Evolutionary conservation across 1,284 basidiomycete genomes (phyloP).

Genomic region (Tilletiopsis washingtonensis): DNA sequence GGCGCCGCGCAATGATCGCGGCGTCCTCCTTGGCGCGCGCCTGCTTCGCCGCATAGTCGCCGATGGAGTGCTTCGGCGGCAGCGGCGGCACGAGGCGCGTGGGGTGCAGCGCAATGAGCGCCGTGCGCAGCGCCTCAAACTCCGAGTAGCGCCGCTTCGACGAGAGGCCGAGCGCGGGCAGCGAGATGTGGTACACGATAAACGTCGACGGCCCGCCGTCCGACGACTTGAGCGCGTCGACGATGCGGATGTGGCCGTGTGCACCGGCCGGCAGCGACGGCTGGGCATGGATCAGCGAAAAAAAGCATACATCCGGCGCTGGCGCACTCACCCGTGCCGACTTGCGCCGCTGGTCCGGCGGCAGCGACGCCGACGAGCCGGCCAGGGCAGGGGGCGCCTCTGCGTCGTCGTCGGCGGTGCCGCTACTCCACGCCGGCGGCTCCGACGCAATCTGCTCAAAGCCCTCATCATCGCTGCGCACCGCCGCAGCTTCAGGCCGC

Average conservation of each 20-base stretch:
- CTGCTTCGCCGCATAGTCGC: conserved; percentile 50
- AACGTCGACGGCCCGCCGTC: conserved; percentile 72
- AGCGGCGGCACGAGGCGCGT: conserved; percentile 96
- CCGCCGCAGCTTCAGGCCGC: too few relatives aligned
- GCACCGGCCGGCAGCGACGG: neutral
- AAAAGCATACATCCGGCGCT: too few relatives aligned
- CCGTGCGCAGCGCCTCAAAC: conserved; percentile 84
- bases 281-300: neutral
- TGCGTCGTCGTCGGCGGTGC: too few relatives aligned
- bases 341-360: too few relatives aligned
- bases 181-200: conserved; percentile 78
- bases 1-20: conserved; percentile 79
- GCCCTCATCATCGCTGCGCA: too few relatives aligned
- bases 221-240: conserved; percentile 89
- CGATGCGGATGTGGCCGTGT: conserved; percentile 51
- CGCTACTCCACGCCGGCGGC: too few relatives aligned
- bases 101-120: conserved; percentile 79
- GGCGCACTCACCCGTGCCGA: too few relatives aligned
- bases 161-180: conserved; percentile 48
- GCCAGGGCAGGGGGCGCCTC: too few relatives aligned
- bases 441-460: too few relatives aligned
- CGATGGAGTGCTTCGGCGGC: conserved; percentile 88
- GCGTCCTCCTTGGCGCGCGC: conserved; percentile 61
- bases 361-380: too few relatives aligned
- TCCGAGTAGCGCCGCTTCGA: conserved; percentile 90